These are phyloP conservation scores for Brasilioporus rufonigricans DNA, from an alignment of 768 basidiomycete species.

Conservation along the genomic window DNA sequence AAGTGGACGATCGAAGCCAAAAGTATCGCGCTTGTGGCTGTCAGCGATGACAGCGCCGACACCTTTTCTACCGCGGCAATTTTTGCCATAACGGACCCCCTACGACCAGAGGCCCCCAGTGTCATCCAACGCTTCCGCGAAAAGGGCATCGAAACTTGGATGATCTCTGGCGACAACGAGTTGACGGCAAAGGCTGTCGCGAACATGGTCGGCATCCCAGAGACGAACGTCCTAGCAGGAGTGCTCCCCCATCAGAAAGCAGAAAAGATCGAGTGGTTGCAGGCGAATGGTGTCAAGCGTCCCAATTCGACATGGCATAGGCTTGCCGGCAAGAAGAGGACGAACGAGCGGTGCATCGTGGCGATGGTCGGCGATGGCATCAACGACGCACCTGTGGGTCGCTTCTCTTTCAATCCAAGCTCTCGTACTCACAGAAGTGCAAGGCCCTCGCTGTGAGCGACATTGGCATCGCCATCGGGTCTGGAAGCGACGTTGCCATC, in stretches of 20 bases:
- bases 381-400: conserved; percentile 56
- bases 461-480: too few species aligned
- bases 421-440: conserved; percentile 4
- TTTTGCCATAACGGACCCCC: conserved; percentile 65
- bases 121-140: conserved; percentile 55
- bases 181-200: conserved; percentile 73
- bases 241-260: conserved; percentile 84
- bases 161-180: conserved; percentile 80
- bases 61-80: conserved; percentile 40
- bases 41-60: conserved; percentile 18
- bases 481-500: conserved; percentile 72
- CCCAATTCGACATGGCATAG: conserved; percentile 27
- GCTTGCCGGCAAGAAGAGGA: conserved; percentile 16
- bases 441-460: conserved; percentile 57
- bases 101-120: conserved; percentile 54
- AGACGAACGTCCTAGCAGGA: conserved; percentile 71
- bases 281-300: conserved; percentile 40
- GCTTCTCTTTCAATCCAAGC: neutral
- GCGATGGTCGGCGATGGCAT: too few species aligned
- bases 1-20: conserved; percentile 65
- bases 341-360: conserved; percentile 39
- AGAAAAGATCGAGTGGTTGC: conserved; percentile 58
- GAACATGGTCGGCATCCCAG: conserved; percentile 59
- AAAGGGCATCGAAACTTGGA: conserved; percentile 63
- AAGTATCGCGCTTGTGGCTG: conserved; percentile 65